Percentiles rank a stretch among this genome's conserved stretches.
Conservation (phyloP, 352 stramenopile species). For the Phytopythium cucurbitacearum region DNA sequence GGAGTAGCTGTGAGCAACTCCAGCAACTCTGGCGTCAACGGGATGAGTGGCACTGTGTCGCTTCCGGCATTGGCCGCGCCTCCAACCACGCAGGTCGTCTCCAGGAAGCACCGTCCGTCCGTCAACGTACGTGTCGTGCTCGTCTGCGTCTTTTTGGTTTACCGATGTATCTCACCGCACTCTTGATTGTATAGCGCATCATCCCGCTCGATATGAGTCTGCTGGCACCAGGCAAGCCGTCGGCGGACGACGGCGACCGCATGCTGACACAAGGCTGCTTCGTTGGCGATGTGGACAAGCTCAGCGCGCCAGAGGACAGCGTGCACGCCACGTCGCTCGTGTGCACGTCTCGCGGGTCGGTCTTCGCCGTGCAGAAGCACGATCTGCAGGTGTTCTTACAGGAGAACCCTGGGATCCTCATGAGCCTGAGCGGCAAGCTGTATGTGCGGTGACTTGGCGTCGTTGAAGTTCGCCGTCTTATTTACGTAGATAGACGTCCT, state of each 20-base stretch:
- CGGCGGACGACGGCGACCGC: slow-evolving; percentile 9
- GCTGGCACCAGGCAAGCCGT: slow-evolving; percentile 4
- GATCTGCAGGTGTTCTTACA: slow-evolving; percentile 67
- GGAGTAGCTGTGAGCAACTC: too few relatives aligned
- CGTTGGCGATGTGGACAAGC: slow-evolving; percentile 66
- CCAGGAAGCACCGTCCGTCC: slow-evolving; percentile 21
- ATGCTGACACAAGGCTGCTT: slow-evolving; percentile 54
- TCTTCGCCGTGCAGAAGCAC: slow-evolving; percentile 65
- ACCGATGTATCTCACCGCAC: background rate
- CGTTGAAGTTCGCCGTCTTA: background rate
- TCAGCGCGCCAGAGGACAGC: slow-evolving; percentile 47
- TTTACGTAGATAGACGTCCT: background rate
- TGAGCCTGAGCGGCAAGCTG: slow-evolving; percentile 61
- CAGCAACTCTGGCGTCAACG: too few relatives aligned
- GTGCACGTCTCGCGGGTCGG: slow-evolving; percentile 38
- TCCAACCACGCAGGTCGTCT: slow-evolving; percentile 11
- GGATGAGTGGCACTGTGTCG: too few relatives aligned
- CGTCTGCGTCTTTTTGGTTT: background rate
- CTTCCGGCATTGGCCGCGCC: too few relatives aligned
- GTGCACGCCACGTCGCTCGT: slow-evolving; percentile 59
- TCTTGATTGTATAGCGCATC: slow-evolving; percentile 31
- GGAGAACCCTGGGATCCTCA: slow-evolving; percentile 71
- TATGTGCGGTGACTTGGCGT: slow-evolving; percentile 29
- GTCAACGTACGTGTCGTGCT: slow-evolving; percentile 40
- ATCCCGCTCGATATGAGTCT: slow-evolving; percentile 55